These are phyloP conservation scores for Helianthus tuberosus DNA, from an alignment of 129 eudicot genomes.

Conservation along the genomic window DNA sequence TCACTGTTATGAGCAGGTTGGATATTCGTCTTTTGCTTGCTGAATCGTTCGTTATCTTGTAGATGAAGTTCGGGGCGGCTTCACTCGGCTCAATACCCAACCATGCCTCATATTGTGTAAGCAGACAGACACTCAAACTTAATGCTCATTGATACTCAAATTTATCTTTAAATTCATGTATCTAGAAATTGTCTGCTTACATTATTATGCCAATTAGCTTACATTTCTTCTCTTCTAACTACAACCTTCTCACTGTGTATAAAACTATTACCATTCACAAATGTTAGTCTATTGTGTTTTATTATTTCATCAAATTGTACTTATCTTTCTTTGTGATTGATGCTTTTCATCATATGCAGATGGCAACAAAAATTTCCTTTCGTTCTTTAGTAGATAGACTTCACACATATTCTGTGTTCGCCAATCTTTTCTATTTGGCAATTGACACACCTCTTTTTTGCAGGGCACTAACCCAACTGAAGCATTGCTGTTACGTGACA, in stretches of 20 bases:
- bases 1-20: background rate
- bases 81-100: slow-evolving; percentile 33
- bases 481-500: slow-evolving; percentile 37
- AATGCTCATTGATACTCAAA: background rate
- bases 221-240: background rate
- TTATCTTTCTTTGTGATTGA: background rate
- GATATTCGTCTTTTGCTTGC: background rate
- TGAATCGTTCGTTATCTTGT: background rate
- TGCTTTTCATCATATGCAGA: background rate
- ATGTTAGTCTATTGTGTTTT: background rate
- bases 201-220: background rate
- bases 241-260: background rate
- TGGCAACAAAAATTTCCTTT: background rate
- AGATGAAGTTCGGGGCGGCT: slow-evolving; percentile 48
- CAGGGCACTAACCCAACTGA: slow-evolving; percentile 44
- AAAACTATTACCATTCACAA: background rate
- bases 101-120: slow-evolving; percentile 44
- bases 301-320: too few relatives aligned
- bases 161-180: background rate
- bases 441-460: background rate
- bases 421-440: background rate
- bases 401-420: background rate
- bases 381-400: background rate
- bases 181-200: background rate
- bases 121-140: slow-evolving; percentile 14